Percentiles rank a stretch among this genome's conserved stretches.
Evolutionary conservation across 768 basidiomycete species (phyloP).

Genomic region (Mycena rosella): DNA sequence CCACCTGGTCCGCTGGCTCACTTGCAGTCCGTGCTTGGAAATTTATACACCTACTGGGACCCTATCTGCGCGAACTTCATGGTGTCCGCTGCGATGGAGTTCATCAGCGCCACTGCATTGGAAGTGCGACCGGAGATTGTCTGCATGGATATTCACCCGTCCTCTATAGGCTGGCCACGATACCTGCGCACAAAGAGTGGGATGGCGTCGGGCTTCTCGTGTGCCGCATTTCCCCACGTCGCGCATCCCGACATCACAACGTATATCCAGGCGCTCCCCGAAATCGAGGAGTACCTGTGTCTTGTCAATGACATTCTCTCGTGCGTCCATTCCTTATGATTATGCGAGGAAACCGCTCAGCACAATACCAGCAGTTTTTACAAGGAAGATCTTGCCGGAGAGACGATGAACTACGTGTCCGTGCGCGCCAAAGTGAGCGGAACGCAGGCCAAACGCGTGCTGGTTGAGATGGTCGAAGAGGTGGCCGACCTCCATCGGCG

Average conservation of each 20-base stretch:
- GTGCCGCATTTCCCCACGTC: not conserved
- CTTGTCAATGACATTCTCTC: constrained; percentile 17
- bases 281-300: not conserved
- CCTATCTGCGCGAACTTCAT: not conserved
- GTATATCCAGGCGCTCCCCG: constrained; percentile 9
- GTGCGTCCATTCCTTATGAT: not conserved
- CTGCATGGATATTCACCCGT: not conserved
- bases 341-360: not conserved
- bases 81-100: not conserved
- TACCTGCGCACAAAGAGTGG: constrained; percentile 9
- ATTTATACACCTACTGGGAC: not conserved
- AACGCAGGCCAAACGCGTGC: not conserved
- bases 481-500: constrained; percentile 1
- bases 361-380: not conserved
- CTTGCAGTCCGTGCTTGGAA: not conserved
- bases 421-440: not conserved
- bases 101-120: not conserved
- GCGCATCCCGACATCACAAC: constrained; percentile 2
- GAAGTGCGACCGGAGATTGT: not conserved
- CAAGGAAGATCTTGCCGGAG: constrained; percentile 13
- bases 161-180: not conserved
- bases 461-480: constrained; percentile 12
- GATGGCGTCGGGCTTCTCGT: not conserved
- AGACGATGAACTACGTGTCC: constrained; percentile 6
- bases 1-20: not conserved